These are phyloP conservation scores for Mycena vulgaris DNA, from an alignment of 768 basidiomycete genomes.

Conservation along the genomic window DNA sequence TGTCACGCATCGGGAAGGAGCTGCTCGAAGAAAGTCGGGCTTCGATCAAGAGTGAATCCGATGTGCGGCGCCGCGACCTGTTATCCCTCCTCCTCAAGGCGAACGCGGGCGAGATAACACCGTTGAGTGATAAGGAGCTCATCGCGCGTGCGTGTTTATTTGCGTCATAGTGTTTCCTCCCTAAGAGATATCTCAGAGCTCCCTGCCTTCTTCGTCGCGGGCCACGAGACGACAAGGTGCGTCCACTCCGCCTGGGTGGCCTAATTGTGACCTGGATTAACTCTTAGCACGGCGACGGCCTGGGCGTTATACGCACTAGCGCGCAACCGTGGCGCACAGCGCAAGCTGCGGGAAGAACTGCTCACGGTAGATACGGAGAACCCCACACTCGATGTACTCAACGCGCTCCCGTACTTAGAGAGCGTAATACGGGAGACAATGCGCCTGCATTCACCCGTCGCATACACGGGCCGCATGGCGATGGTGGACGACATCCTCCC, in stretches of 20 bases:
- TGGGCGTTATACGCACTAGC: conserved; percentile 64
- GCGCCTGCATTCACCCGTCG: background rate
- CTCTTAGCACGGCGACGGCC: conserved; percentile 21
- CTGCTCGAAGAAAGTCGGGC: conserved; percentile 1
- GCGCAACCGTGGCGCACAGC: conserved; percentile 55
- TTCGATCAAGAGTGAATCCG: background rate
- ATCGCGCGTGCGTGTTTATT: conserved; percentile 17
- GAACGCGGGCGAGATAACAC: conserved; percentile 58
- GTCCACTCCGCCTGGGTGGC: too few relatives aligned
- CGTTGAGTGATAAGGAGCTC: conserved; percentile 34
- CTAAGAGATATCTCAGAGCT: conserved; percentile 45
- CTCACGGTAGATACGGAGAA: conserved; percentile 49
- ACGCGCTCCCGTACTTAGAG: conserved; percentile 58
- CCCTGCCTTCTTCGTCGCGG: conserved; percentile 54
- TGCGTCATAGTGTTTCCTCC: background rate
- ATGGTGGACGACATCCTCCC: conserved; percentile 1
- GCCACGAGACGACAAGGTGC: conserved; percentile 59
- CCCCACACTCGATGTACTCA: conserved; percentile 61
- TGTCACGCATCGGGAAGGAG: conserved; percentile 1
- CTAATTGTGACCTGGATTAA: too few relatives aligned
- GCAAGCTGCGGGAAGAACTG: conserved; percentile 61
- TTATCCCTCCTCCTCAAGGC: conserved; percentile 62
- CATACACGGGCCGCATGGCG: background rate
- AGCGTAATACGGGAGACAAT: background rate
- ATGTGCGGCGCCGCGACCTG: conserved; percentile 52